Evolutionary conservation across 176 grass and related monocot genomes (phyloP).

Genomic region (Alloteropsis semialata): DNA sequence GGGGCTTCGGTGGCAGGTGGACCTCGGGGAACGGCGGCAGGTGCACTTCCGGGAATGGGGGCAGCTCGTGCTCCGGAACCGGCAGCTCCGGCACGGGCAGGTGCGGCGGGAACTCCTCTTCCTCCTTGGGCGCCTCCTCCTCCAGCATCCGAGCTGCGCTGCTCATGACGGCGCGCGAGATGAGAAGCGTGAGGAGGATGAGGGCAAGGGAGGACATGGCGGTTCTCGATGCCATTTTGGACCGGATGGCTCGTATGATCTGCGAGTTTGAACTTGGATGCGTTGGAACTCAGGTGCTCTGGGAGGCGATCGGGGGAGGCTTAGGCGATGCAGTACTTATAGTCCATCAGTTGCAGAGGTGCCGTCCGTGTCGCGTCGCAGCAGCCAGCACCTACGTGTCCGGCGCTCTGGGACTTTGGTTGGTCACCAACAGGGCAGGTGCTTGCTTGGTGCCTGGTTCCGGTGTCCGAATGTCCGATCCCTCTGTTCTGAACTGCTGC

Average conservation of each 20-base stretch:
- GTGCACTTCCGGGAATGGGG: not conserved
- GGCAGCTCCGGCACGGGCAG: conserved; percentile 18
- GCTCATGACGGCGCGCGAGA: not conserved
- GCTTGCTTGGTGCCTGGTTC: not conserved
- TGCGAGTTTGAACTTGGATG: no score
- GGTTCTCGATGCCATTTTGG: not conserved
- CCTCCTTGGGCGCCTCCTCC: not conserved
- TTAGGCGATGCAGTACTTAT: no score
- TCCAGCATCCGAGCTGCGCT: not conserved
- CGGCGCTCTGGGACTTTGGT: no score
- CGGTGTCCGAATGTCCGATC: not conserved
- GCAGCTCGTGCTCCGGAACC: conserved; percentile 13
- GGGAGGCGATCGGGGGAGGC: no score
- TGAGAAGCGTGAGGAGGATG: not conserved
- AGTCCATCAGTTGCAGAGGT: no score
- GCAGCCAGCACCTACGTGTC: no score
- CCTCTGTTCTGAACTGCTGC: not conserved
- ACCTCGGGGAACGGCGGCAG: not conserved
- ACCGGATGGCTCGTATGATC: not conserved
- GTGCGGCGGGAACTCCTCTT: not conserved
- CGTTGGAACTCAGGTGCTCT: no score
- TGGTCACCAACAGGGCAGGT: no score
- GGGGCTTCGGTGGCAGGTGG: not conserved
- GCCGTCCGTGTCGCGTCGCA: no score
- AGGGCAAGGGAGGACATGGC: not conserved